Conservation (phyloP, 768 basidiomycete genomes). For the Dioszegia hungarica region DNA sequence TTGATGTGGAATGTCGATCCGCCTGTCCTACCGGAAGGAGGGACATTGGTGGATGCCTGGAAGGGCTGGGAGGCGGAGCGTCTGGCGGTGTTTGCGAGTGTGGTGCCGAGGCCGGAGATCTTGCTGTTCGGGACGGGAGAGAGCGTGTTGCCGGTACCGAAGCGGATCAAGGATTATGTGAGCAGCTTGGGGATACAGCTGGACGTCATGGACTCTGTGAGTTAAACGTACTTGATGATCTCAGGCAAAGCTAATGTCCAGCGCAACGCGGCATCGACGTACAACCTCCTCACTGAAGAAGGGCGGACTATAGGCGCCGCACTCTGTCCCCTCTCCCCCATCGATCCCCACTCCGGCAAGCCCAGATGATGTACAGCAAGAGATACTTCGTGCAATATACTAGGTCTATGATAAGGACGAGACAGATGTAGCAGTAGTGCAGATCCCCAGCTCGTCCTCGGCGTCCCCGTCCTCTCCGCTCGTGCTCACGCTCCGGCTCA, state of each 20-base stretch:
- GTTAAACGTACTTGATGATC: constrained; percentile 36
- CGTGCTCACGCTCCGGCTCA: neutral
- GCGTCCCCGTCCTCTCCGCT: constrained; percentile 1
- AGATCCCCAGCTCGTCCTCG: neutral
- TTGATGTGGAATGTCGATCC: constrained; percentile 84
- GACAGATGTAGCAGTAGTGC: constrained; percentile 8
- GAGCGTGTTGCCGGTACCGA: constrained; percentile 65
- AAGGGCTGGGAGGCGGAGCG: constrained; percentile 66
- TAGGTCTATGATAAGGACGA: neutral
- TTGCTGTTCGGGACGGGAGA: constrained; percentile 82
- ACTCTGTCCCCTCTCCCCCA: constrained; percentile 59
- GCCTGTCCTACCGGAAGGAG: constrained; percentile 30
- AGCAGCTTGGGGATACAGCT: constrained; percentile 74
- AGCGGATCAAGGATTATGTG: constrained; percentile 62
- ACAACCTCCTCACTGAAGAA: constrained; percentile 88
- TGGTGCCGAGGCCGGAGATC: constrained; percentile 84
- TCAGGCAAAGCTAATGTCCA: constrained; percentile 15
- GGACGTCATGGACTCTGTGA: constrained; percentile 82
- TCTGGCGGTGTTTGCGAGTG: constrained; percentile 74
- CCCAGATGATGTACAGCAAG: neutral
- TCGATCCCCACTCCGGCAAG: constrained; percentile 26
- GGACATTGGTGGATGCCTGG: constrained; percentile 20
- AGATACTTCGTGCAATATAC: neutral
- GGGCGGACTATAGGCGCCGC: constrained; percentile 89
- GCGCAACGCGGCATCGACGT: constrained; percentile 93